Base-by-base conservation (phyloP, 129 eudicot genomes). In the Artemisia tridentata region DNA sequence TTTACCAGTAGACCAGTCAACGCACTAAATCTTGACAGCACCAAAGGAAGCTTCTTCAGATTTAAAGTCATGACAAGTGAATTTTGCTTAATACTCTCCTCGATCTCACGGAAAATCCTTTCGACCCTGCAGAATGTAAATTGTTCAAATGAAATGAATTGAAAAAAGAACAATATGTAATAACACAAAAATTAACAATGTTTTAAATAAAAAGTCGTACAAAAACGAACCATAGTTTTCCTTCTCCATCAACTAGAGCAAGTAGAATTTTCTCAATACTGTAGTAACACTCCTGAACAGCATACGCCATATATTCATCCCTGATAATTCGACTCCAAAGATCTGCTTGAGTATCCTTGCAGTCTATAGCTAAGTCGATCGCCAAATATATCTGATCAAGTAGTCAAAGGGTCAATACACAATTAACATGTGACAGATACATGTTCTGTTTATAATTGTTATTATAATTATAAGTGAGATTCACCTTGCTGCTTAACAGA, bases 221-320 rank as follows among this genome's bases (percentile, higher is more conserved):
- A 27, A 62, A 68, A 54, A 48, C 83, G 18, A 75, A 92, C 98
- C 98, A 89, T 60, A 82, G 87, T 63, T 90, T 82, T 63, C 96
- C 98, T 86, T 89, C 98, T 52, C 92, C 92, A 68, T 92, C 96
- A 74, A 87, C 96, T 68, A 92, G 75, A 63, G 98, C 78, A 58
- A 86, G 84, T 69, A 92, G 82, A 51, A 92, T 84, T 34, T 82
- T 92, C 78, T 89, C 98, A 60, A 92, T 85, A 63, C 95, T 92
- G 74, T 82, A 87, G 74, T 83, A 92, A 64, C 96, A 89, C 78
- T 92, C 98, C 84, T 89, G 92, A 34, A 92, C 98, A 56, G 98
- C 96, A 80, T 92, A 92, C 64, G 88, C 90, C 98, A 92, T 92
- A 78, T 92, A 92, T 73, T 92, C 95, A 78, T 92, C 98, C 75